A percentile compares a stretch with the other conserved stretches of the same genome.
Conservation (phyloP, 345 rosid species). For the Mercurialis annua region DNA sequence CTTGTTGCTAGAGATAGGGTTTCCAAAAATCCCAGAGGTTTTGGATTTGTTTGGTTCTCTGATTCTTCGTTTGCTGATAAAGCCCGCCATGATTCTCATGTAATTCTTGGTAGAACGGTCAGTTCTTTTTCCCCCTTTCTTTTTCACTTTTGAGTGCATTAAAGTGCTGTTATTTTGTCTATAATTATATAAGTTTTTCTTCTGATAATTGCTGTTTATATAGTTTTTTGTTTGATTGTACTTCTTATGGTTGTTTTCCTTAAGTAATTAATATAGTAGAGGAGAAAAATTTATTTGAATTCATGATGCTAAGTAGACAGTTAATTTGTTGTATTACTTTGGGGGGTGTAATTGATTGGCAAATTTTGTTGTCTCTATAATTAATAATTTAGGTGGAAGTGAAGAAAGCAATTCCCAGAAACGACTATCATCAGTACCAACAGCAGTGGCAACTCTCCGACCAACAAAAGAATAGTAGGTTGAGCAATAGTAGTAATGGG, state of each 20-base stretch:
- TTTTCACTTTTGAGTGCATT: not conserved
- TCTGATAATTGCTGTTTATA: not conserved
- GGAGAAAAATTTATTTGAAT: not conserved
- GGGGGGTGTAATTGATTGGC: not conserved
- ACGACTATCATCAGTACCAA: slow-evolving; percentile 38
- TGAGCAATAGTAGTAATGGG: slow-evolving; percentile 14
- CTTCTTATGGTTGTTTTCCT: not conserved
- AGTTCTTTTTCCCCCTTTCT: slow-evolving; percentile 27
- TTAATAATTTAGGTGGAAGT: slow-evolving; percentile 31
- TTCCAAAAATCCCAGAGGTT: slow-evolving; percentile 50
- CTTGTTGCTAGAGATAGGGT: slow-evolving; percentile 46
- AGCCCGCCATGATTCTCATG: slow-evolving; percentile 57
- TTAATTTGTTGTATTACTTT: not conserved
- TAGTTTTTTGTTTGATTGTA: slow-evolving; percentile 5
- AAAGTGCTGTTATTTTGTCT: too few species aligned
- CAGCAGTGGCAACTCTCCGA: slow-evolving; percentile 5
- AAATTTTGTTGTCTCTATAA: not conserved
- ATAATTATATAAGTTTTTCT: too few species aligned
- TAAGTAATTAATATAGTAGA: not conserved
- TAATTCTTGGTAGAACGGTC: slow-evolving; percentile 68
- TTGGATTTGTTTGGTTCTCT: slow-evolving; percentile 69
- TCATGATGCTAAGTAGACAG: not conserved
- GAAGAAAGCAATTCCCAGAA: slow-evolving; percentile 28
- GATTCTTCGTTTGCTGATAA: slow-evolving; percentile 44
- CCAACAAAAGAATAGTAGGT: slow-evolving; percentile 22